Evolutionary conservation across 1,284 basidiomycete genomes (phyloP).

Genomic region (Trametes pubescens): DNA sequence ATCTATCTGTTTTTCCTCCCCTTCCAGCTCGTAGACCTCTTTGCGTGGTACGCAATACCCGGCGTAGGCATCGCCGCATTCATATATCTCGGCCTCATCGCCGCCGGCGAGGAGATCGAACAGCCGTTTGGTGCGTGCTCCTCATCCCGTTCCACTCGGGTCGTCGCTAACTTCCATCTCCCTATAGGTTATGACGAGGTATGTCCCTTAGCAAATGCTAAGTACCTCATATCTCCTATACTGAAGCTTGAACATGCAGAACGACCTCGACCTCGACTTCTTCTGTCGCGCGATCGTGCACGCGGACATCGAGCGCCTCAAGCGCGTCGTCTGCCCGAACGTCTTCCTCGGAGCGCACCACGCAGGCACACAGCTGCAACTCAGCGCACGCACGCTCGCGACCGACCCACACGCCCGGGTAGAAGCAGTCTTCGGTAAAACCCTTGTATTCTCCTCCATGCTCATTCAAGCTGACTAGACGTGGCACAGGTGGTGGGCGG

Average conservation of each 20-base stretch:
- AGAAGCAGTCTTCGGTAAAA: conserved; percentile 36
- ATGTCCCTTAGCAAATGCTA: neutral
- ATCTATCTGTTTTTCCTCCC: conserved; percentile 74
- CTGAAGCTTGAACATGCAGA: conserved; percentile 45
- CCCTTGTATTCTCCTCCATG: neutral
- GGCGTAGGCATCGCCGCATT: conserved; percentile 68
- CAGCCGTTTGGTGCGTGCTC: conserved; percentile 65
- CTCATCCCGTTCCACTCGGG: neutral
- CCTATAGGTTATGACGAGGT: conserved; percentile 63
- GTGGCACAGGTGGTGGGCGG: neutral
- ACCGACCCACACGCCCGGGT: conserved; percentile 13
- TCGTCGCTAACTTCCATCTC: neutral
- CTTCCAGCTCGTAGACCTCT: conserved; percentile 67
- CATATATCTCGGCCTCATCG: conserved; percentile 72
- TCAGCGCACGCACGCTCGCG: conserved; percentile 15
- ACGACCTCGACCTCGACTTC: conserved; percentile 70
- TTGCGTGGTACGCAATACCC: conserved; percentile 66
- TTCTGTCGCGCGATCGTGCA: conserved; percentile 63
- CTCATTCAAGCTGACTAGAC: neutral
- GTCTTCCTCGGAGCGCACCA: conserved; percentile 45
- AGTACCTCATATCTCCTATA: neutral
- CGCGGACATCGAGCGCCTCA: conserved; percentile 58
- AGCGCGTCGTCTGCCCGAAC: conserved; percentile 55
- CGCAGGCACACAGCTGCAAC: conserved; percentile 1
- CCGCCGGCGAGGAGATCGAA: conserved; percentile 73